Percentiles rank a stretch among this genome's conserved stretches.
phyloP scores from a whole-genome alignment of 345 rosid species.

The Eucalyptus viminalis region DNA sequence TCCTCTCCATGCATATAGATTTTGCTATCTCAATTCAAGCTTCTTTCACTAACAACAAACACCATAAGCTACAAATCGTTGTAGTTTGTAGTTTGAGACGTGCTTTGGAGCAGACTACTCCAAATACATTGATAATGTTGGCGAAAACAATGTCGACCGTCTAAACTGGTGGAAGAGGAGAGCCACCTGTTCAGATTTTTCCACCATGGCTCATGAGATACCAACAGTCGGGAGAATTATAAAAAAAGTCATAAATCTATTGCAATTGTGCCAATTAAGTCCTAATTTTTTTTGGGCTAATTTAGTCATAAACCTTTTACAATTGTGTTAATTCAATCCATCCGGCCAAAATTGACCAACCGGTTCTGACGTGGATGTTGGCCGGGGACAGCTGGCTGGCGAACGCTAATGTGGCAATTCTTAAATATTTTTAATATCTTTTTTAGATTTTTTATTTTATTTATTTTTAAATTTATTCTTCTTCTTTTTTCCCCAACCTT shows the following conservation, averaged over 20 bases:
- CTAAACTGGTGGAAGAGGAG: neutral
- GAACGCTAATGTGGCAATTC: rapidly evolving
- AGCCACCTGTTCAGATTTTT: neutral
- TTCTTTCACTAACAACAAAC: neutral
- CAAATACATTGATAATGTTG: no score
- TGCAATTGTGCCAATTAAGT: rapidly evolving
- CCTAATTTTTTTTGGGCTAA: rapidly evolving
- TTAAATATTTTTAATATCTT: no score
- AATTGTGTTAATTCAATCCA: rapidly evolving
- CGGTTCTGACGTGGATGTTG: rapidly evolving
- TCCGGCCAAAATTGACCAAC: rapidly evolving
- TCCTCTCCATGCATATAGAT: neutral
- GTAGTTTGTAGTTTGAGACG: neutral
- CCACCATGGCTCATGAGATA: neutral
- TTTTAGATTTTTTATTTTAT: no score
- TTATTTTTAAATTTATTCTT: no score
- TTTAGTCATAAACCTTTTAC: rapidly evolving
- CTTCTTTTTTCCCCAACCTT: no score
- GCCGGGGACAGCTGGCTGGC: rapidly evolving
- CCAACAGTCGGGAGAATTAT: rapidly evolving
- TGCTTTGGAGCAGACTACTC: neutral
- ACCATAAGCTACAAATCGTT: neutral
- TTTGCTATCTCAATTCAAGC: neutral
- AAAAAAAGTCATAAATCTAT: rapidly evolving
- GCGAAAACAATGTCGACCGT: neutral